A percentile compares a stretch with the other conserved stretches of the same genome.
Evolutionary conservation across 768 basidiomycete genomes (phyloP).

Genomic region (Lentinula sp.): DNA sequence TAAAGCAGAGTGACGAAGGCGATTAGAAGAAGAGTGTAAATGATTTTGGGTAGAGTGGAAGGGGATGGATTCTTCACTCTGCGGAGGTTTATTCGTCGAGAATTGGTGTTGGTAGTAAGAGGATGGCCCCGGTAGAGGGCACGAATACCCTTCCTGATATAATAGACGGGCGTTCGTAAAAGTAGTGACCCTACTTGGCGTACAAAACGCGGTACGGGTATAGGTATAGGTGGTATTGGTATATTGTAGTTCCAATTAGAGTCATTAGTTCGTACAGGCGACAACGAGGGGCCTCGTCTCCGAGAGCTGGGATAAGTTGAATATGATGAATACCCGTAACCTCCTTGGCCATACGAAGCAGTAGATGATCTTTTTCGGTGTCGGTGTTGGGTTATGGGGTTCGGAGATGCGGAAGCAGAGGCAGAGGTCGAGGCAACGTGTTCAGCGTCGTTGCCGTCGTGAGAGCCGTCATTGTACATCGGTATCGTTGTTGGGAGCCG

Average conservation of each 20-base stretch:
- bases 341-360: neutral
- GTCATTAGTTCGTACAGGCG: neutral
- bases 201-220: neutral
- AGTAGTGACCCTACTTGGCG: neutral
- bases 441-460: neutral
- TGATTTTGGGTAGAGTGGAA: neutral
- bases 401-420: neutral
- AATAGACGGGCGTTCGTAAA: neutral
- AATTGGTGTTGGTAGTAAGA: neutral
- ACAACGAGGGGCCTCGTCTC: neutral
- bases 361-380: constrained; percentile 3
- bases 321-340: constrained; percentile 1
- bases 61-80: neutral
- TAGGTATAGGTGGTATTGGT: neutral
- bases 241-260: neutral
- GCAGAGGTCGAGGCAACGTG: neutral
- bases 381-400: constrained; percentile 1
- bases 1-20: constrained; percentile 27
- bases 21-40: constrained; percentile 34
- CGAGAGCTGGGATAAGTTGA: neutral
- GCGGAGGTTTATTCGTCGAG: constrained; percentile 2
- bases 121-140: neutral
- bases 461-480: constrained; percentile 1
- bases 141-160: neutral
- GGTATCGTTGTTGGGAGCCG: constrained; percentile 1